Evolutionary conservation across 2,329 filamentous ascomycete genomes (phyloP).

Genomic region (Elsinoe ampelina): DNA sequence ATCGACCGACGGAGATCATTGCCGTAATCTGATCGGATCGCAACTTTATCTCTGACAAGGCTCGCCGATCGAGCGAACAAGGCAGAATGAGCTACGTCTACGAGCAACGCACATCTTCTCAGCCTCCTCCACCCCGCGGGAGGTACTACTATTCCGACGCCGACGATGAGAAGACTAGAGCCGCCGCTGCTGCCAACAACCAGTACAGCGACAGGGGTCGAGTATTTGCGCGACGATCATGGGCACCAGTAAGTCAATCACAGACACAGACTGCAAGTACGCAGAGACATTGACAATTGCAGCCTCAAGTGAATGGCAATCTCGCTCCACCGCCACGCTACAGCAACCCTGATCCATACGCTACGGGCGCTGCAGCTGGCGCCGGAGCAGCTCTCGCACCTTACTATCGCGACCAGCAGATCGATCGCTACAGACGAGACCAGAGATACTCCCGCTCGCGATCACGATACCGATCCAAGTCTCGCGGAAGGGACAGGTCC

Average conservation of each 20-base stretch:
- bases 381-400: constrained; percentile 2
- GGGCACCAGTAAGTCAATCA: constrained; percentile 5
- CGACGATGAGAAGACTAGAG: constrained; percentile 2
- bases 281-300: not conserved
- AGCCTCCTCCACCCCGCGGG: not conserved
- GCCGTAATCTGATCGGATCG: not conserved
- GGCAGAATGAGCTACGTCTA: constrained; percentile 10
- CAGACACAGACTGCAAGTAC: not conserved
- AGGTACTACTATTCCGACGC: constrained; percentile 12
- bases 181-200: not conserved
- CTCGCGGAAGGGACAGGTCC: constrained; percentile 9
- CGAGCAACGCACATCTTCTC: constrained; percentile 14
- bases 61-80: not conserved
- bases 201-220: constrained; percentile 12
- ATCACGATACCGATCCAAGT: constrained; percentile 6
- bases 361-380: not conserved
- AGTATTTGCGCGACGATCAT: constrained; percentile 1
- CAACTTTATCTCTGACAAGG: not conserved
- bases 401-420: not conserved
- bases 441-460: constrained; percentile 1
- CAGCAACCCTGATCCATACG: constrained; percentile 4
- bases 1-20: not conserved
- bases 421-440: constrained; percentile 1
- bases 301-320: constrained; percentile 8
- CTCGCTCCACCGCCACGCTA: constrained; percentile 3